Percentiles rank a stretch among this genome's conserved stretches.
Evolutionary conservation across 2,329 filamentous ascomycete species (phyloP).

Genomic region (Neopestalotiopsis sp.): DNA sequence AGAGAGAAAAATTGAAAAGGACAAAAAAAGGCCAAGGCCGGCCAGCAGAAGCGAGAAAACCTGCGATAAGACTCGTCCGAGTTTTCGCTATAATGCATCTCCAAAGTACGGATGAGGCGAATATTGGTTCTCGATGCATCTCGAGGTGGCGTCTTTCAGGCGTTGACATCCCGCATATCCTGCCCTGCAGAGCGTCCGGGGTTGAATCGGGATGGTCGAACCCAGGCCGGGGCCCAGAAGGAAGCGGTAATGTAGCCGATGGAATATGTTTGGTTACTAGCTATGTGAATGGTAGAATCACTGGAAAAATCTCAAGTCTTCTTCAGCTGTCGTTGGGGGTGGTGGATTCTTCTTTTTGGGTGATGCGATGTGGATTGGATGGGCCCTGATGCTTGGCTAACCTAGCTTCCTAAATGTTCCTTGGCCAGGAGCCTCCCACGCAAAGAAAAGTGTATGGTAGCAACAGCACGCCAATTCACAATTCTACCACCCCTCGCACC

Average conservation of each 20-base stretch:
- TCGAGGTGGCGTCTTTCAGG: not conserved
- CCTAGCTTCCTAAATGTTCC: not conserved
- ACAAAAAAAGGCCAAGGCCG: not conserved
- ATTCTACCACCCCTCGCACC: not conserved
- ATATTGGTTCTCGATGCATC: not conserved
- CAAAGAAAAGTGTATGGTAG: not conserved
- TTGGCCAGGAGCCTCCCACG: not conserved
- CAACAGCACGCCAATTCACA: not conserved
- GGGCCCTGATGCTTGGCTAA: not conserved
- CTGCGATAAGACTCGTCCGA: not conserved
- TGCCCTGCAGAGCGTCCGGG: not conserved
- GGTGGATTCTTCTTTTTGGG: not conserved
- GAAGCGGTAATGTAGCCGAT: constrained; percentile 1
- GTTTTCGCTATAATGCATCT: not conserved
- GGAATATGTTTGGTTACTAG: not conserved
- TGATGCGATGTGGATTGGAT: not conserved
- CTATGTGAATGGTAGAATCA: not conserved
- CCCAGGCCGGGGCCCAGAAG: not conserved
- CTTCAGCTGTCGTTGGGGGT: not conserved
- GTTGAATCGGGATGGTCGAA: not conserved
- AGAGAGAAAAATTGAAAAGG: not conserved
- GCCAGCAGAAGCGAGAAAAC: not conserved
- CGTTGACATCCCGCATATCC: not conserved
- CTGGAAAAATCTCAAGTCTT: not conserved
- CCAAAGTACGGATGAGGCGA: not conserved